phyloP scores from a whole-genome alignment of 192 early-diverging fungal species.

The Dimargaris cristalligena region DNA sequence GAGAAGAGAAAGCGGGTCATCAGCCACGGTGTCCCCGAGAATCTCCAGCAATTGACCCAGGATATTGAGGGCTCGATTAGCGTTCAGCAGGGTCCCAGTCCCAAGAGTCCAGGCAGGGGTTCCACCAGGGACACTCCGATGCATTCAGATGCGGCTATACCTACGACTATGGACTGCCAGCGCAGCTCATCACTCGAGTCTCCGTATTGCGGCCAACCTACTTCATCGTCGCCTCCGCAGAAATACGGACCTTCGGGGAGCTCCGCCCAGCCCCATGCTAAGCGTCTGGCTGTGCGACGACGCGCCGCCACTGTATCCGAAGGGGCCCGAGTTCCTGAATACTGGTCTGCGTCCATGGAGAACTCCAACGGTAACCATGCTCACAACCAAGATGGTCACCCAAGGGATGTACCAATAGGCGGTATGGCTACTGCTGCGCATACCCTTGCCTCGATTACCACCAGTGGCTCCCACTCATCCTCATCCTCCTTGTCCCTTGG shows the following conservation, averaged over 20 bases:
- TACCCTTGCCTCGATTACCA: not conserved
- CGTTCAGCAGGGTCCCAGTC: not conserved
- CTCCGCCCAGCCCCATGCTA: not conserved
- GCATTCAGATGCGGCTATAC: no score
- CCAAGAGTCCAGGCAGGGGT: not conserved
- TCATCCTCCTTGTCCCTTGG: not conserved
- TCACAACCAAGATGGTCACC: no score
- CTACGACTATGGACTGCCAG: not conserved
- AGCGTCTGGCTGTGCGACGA: constrained; percentile 1
- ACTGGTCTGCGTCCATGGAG: not conserved
- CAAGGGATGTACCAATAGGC: not conserved
- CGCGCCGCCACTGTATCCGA: constrained; percentile 11
- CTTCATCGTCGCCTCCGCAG: no score
- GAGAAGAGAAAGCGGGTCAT: constrained; percentile 10
- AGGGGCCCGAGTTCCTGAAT: not conserved
- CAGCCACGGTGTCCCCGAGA: constrained; percentile 1
- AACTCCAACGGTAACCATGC: no score
- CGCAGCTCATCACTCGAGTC: not conserved
- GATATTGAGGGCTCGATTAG: not conserved
- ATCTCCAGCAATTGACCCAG: not conserved
- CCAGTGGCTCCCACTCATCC: not conserved
- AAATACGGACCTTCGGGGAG: no score
- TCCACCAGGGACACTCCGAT: no score
- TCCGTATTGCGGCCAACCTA: no score
- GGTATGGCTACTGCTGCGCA: not conserved